phyloP scores from a whole-genome alignment of 164 flowering plant species.

The Vitis labrusca region DNA sequence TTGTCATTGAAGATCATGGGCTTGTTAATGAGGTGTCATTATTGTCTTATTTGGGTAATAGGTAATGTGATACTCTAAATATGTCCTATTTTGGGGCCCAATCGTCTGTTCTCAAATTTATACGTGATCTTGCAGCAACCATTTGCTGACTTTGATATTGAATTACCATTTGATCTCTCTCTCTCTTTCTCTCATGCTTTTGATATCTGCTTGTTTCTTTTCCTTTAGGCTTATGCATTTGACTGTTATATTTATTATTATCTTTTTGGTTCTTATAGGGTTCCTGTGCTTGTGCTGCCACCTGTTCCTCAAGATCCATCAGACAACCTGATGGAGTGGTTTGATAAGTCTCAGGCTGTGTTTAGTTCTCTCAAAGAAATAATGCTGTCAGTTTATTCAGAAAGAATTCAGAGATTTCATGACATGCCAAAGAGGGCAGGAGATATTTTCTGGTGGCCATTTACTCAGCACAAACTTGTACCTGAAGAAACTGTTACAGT shows the following conservation, averaged over 20 bases:
- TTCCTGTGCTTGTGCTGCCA: conserved; percentile 85
- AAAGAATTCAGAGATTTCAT: conserved; percentile 56
- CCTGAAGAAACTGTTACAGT: conserved; percentile 78
- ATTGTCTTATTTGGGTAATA: conserved; percentile 61
- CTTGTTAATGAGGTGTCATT: conserved; percentile 72
- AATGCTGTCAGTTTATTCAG: conserved; percentile 52
- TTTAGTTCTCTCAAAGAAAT: conserved; percentile 61
- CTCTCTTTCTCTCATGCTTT: background rate
- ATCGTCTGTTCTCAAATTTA: too few species aligned
- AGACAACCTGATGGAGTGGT: conserved; percentile 80
- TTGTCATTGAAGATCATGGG: conserved; percentile 83
- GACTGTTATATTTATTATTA: background rate
- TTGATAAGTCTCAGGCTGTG: conserved; percentile 54
- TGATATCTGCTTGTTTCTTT: background rate
- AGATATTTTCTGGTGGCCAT: conserved; percentile 94
- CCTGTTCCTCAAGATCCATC: conserved; percentile 68
- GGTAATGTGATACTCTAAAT: conserved; percentile 37
- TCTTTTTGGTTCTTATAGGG: conserved; percentile 34
- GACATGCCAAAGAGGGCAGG: conserved; percentile 74
- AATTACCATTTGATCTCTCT: too few species aligned
- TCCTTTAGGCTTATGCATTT: background rate
- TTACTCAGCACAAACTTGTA: conserved; percentile 90
- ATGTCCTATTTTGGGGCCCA: background rate
- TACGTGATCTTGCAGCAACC: too few species aligned
- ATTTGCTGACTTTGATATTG: too few species aligned